Conservation (phyloP, 225 moss, liverwort and hornwort species). For the Rhytidiadelphus loreus region DNA sequence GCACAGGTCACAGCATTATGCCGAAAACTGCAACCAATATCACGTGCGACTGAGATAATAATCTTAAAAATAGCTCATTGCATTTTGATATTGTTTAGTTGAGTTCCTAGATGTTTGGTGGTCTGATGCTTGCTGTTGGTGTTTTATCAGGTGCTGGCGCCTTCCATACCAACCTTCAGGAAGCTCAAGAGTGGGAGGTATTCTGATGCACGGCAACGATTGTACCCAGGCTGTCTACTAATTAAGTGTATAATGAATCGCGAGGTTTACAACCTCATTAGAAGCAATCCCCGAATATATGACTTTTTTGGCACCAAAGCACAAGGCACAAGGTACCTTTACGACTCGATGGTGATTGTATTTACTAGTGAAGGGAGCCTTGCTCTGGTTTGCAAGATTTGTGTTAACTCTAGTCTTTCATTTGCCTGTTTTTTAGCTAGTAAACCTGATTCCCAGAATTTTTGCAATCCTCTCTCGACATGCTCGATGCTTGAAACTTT, state of each 20-base stretch:
- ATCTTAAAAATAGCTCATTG: not conserved
- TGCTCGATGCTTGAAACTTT: not conserved
- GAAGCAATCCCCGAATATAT: conserved; percentile 54
- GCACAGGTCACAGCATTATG: not conserved
- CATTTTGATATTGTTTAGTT: not conserved
- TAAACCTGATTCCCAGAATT: not conserved
- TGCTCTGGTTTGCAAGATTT: not conserved
- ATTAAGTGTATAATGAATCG: conserved; percentile 77
- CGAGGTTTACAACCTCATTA: conserved; percentile 60
- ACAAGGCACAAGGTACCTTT: conserved; percentile 48
- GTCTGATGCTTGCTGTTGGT: not conserved
- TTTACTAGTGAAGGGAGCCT: not conserved
- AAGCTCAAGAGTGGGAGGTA: conserved; percentile 70
- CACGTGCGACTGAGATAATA: not conserved
- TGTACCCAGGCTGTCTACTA: conserved; percentile 80
- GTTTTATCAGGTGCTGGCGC: conserved; percentile 54
- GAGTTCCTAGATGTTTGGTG: not conserved
- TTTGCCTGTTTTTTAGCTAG: not conserved
- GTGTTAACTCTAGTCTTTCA: not conserved
- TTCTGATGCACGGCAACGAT: conserved; percentile 58
- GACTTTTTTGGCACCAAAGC: conserved; percentile 90
- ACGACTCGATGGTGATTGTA: not conserved
- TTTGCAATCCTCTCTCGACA: not conserved
- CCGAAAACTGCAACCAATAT: not conserved
- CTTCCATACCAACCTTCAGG: conserved; percentile 55